A percentile compares a stretch with the other conserved stretches of the same genome.
phyloP scores from a whole-genome alignment of 2,329 filamentous ascomycete genomes.

The Parafenestella ontariensis region DNA sequence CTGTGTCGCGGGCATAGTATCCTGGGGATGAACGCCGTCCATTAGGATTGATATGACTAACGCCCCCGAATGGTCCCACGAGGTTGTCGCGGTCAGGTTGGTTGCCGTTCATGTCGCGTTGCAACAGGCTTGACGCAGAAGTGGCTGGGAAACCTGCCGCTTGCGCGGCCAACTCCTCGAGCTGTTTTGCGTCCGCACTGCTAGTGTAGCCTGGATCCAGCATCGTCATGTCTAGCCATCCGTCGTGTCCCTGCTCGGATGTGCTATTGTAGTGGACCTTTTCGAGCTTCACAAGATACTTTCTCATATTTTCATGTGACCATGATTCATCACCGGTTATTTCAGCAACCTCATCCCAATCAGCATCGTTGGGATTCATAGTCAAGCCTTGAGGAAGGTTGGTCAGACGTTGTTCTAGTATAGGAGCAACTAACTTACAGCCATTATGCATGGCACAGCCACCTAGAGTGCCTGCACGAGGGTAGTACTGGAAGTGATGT shows the following conservation, averaged over 20 bases:
- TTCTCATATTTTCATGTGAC: slow-evolving; percentile 64
- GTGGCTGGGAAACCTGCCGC: slow-evolving; percentile 18
- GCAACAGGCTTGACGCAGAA: slow-evolving; percentile 18
- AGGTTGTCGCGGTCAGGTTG: slow-evolving; percentile 24
- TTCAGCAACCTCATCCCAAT: slow-evolving; percentile 64
- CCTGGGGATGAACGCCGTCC: slow-evolving; percentile 33
- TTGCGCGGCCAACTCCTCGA: slow-evolving; percentile 19
- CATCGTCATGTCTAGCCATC: slow-evolving; percentile 38
- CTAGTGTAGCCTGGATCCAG: slow-evolving; percentile 28
- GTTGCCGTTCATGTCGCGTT: slow-evolving; percentile 30
- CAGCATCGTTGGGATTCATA: slow-evolving; percentile 63
- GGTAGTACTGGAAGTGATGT: slow-evolving; percentile 54
- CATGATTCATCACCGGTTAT: slow-evolving; percentile 67
- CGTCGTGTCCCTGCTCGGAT: slow-evolving; percentile 26
- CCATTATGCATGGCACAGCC: slow-evolving; percentile 69
- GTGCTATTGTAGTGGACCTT: slow-evolving; percentile 35
- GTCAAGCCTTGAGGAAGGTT: slow-evolving; percentile 30
- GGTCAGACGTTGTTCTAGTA: not conserved
- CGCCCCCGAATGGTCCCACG: slow-evolving; percentile 32
- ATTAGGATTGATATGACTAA: slow-evolving; percentile 34
- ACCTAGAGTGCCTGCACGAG: slow-evolving; percentile 63
- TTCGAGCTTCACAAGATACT: slow-evolving; percentile 55
- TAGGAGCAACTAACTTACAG: slow-evolving; percentile 40
- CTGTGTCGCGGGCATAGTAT: slow-evolving; percentile 57
- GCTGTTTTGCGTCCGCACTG: slow-evolving; percentile 23